Conservation (phyloP, 192 early-diverging fungal genomes). For the Obelidium mucronatum region DNA sequence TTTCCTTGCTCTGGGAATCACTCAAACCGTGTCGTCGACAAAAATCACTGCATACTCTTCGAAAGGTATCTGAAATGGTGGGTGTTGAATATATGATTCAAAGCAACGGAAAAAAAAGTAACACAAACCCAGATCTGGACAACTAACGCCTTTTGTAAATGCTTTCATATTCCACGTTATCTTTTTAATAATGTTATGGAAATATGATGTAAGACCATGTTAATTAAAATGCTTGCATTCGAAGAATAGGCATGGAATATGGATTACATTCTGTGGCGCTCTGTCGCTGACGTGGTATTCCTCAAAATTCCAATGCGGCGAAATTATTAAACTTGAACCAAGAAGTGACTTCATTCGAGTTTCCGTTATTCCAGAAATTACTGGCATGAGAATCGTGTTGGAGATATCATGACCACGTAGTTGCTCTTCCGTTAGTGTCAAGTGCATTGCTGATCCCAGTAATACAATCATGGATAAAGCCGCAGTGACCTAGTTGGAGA, state of each 20-base stretch:
- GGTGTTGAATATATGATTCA: neutral
- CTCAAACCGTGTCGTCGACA: neutral
- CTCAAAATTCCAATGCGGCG: slow-evolving; percentile 8
- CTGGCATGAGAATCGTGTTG: slow-evolving; percentile 16
- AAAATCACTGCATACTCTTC: neutral
- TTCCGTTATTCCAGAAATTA: slow-evolving; percentile 7
- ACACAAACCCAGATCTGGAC: neutral
- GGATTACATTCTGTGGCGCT: slow-evolving; percentile 18
- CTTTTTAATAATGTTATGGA: no score
- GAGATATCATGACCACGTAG: slow-evolving; percentile 23
- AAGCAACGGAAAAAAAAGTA: no score
- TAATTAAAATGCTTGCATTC: neutral
- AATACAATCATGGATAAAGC: slow-evolving; percentile 5
- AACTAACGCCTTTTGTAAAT: neutral
- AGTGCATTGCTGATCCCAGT: slow-evolving; percentile 23
- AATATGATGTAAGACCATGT: neutral
- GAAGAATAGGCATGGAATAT: neutral
- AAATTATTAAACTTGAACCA: slow-evolving; percentile 1
- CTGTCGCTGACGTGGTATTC: neutral
- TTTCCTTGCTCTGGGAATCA: neutral
- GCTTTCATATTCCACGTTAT: neutral
- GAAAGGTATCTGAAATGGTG: neutral
- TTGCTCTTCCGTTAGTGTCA: slow-evolving; percentile 31
- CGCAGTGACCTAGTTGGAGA: neutral
- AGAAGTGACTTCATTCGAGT: neutral